phyloP scores from a whole-genome alignment of 192 early-diverging fungal species.

The Dissophora ornata region DNA sequence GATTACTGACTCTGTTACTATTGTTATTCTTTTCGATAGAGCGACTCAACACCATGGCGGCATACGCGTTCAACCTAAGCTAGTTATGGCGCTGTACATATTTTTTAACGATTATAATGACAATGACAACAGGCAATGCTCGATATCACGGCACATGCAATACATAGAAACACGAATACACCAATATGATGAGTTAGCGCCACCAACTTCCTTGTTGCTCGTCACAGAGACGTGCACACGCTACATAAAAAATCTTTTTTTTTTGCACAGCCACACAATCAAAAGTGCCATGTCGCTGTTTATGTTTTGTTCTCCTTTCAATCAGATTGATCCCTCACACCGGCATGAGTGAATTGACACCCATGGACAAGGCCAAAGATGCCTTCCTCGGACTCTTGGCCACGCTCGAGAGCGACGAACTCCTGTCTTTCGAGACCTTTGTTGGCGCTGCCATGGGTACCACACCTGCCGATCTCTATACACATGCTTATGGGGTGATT shows the following conservation, averaged over 20 bases:
- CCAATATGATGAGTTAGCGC: too few relatives aligned
- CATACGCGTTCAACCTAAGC: constrained; percentile 45
- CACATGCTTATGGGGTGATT: too few relatives aligned
- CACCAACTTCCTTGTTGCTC: too few relatives aligned
- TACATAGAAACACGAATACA: too few relatives aligned
- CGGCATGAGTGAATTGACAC: constrained; percentile 13
- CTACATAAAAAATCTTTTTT: too few relatives aligned
- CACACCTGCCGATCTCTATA: too few relatives aligned
- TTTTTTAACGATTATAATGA: too few relatives aligned
- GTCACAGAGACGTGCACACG: too few relatives aligned
- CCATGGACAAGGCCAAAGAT: constrained; percentile 50
- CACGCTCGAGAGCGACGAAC: constrained; percentile 42
- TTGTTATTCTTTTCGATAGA: constrained; percentile 8
- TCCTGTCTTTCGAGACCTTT: constrained; percentile 53
- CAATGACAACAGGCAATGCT: too few relatives aligned
- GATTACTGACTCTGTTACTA: not conserved
- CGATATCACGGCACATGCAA: too few relatives aligned
- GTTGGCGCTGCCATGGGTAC: constrained; percentile 47
- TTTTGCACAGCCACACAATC: too few relatives aligned
- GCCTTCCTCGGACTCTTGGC: constrained; percentile 40
- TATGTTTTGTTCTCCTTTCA: constrained; percentile 8
- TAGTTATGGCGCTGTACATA: constrained; percentile 9
- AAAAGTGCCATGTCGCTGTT: too few relatives aligned
- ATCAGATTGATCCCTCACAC: not conserved
- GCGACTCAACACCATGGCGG: constrained; percentile 45